Percentiles rank a stretch among this genome's conserved stretches.
These are phyloP conservation scores for Sporothrix dimorphospora DNA, from an alignment of 2,329 filamentous ascomycete species.

Conservation along the genomic window DNA sequence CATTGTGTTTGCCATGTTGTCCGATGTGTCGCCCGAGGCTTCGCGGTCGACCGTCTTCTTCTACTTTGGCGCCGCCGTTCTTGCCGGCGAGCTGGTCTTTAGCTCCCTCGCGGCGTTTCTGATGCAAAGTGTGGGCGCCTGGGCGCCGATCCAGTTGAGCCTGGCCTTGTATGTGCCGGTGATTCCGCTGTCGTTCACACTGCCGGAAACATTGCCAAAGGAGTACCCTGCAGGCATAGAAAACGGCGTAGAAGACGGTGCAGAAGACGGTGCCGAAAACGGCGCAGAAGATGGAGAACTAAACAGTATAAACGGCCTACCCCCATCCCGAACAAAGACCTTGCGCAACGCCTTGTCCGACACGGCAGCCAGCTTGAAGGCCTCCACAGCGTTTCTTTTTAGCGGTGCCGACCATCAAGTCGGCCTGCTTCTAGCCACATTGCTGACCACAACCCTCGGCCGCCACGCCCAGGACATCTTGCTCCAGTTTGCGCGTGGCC, in stretches of 20 bases:
- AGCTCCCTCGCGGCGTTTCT: conserved; percentile 8
- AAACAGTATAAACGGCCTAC: no score
- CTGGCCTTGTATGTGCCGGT: not conserved
- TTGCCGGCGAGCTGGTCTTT: not conserved
- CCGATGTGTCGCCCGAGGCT: conserved; percentile 12
- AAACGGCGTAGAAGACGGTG: not conserved
- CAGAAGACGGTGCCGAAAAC: no score
- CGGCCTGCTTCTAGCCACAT: conserved; percentile 12
- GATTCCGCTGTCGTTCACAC: not conserved
- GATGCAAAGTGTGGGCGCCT: not conserved
- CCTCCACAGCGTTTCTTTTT: not conserved
- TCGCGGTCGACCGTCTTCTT: conserved; percentile 20
- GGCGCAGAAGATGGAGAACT: no score
- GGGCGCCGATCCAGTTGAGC: not conserved
- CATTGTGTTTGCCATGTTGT: conserved; percentile 16
- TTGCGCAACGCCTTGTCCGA: not conserved
- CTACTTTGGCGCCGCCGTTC: conserved; percentile 17
- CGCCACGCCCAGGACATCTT: conserved; percentile 21
- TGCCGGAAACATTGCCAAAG: not conserved
- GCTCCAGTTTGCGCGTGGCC: conserved; percentile 21
- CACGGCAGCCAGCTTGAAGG: not conserved
- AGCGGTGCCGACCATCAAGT: not conserved
- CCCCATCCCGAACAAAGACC: not conserved
- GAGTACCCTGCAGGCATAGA: not conserved
- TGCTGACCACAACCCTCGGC: conserved; percentile 22